Conservation (phyloP, 2,329 filamentous ascomycete species). For the Alternaria consortialis region DNA sequence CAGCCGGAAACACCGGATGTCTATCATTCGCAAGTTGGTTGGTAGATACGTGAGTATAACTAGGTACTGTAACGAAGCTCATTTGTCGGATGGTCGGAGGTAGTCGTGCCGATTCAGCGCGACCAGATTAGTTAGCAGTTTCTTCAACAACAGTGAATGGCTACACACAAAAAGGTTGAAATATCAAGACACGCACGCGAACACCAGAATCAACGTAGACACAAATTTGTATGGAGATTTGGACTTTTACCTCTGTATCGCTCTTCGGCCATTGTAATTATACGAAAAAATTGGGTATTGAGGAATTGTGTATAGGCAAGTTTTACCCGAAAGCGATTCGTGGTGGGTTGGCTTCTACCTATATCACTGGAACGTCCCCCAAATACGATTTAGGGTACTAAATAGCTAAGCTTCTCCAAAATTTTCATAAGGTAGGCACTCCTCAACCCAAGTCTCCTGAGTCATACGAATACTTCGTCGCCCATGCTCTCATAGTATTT, state of each 20-base stretch:
- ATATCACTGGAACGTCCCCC: background rate
- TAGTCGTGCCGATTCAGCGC: background rate
- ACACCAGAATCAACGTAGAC: background rate
- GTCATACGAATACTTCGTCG: background rate
- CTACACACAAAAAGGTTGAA: background rate
- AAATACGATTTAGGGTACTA: background rate
- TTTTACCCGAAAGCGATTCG: background rate
- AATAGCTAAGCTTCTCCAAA: background rate
- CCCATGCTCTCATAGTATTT: background rate
- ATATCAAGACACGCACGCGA: background rate
- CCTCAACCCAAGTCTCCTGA: background rate
- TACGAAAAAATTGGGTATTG: background rate
- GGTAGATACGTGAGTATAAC: background rate
- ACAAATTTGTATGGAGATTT: background rate
- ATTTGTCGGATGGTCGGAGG: background rate
- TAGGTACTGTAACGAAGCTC: background rate
- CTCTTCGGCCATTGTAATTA: background rate
- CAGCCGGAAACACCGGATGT: background rate
- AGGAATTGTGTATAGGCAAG: background rate
- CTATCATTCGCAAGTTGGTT: background rate
- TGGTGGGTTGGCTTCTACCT: no score
- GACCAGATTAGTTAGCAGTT: background rate
- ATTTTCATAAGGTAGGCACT: background rate
- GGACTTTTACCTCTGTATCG: background rate
- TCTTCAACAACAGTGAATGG: background rate